Conservation (phyloP, 1,284 basidiomycete genomes). For the Volvariella surrecta region DNA sequence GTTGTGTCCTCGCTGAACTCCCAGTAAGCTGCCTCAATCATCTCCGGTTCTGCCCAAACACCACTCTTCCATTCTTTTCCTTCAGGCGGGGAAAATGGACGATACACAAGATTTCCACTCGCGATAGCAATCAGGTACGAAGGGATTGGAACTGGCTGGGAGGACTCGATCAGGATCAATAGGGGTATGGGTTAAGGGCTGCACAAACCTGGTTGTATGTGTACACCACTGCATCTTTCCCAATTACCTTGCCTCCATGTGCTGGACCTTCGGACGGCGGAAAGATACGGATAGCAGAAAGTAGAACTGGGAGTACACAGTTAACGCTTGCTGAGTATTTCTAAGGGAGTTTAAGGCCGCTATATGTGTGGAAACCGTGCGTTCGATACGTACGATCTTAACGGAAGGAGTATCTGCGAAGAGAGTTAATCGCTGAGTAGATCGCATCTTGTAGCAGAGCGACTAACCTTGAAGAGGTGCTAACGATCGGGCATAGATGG, state of each 20-base stretch:
- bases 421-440: neutral
- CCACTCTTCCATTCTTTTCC: conserved; percentile 75
- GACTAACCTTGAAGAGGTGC: conserved; percentile 74
- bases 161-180: neutral
- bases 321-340: conserved; percentile 73
- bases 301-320: conserved; percentile 74
- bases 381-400: conserved; percentile 50
- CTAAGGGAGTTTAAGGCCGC: conserved; percentile 21
- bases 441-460: too few relatives aligned
- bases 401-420: conserved; percentile 55
- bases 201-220: conserved; percentile 57
- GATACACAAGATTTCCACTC: conserved; percentile 75
- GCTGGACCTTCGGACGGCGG: conserved; percentile 60
- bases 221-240: conserved; percentile 61
- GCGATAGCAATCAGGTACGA: conserved; percentile 87
- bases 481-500: conserved; percentile 80
- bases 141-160: conserved; percentile 75
- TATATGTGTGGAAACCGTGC: neutral
- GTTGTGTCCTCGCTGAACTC: conserved; percentile 85
- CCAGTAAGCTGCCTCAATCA: conserved; percentile 75
- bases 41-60: conserved; percentile 84
- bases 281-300: conserved; percentile 76
- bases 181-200: neutral
- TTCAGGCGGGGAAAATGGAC: conserved; percentile 47
- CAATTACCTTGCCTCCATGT: conserved; percentile 62